Conservation (phyloP, 208 protist genomes). For the Lotmaria passim region DNA sequence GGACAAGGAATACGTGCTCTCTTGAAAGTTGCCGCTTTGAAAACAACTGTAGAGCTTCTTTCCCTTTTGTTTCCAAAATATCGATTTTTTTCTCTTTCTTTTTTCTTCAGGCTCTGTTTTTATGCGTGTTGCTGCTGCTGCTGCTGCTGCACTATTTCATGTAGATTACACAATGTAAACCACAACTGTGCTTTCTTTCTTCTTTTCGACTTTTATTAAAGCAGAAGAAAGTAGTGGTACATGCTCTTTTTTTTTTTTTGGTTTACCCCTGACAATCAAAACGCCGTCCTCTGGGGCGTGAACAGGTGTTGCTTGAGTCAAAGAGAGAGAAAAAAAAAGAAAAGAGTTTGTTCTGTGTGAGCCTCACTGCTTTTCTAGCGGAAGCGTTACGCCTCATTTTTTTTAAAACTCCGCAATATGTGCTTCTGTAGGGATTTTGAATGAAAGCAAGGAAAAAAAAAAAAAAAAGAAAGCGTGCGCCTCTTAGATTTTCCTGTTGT, state of each 20-base stretch:
- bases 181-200: not conserved
- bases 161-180: not conserved
- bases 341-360: too few species aligned
- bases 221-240: not conserved
- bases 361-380: too few species aligned
- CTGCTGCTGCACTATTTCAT: not conserved
- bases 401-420: too few species aligned
- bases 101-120: not conserved
- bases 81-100: slow-evolving; percentile 15
- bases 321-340: too few species aligned
- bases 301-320: too few species aligned
- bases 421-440: too few species aligned
- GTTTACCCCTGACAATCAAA: too few species aligned
- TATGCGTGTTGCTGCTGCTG: not conserved
- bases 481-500: too few species aligned
- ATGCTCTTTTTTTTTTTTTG: not conserved
- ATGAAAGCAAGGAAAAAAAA: too few species aligned
- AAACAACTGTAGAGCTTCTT: not conserved
- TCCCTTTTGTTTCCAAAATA: slow-evolving; percentile 6
- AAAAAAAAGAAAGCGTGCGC: too few species aligned
- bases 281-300: too few species aligned
- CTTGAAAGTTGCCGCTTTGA: not conserved
- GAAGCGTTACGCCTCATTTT: too few species aligned
- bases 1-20: not conserved
- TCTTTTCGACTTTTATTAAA: not conserved